Base-by-base conservation (phyloP, 2,329 filamentous ascomycete genomes). In the Aspergillus sp. region DNA sequence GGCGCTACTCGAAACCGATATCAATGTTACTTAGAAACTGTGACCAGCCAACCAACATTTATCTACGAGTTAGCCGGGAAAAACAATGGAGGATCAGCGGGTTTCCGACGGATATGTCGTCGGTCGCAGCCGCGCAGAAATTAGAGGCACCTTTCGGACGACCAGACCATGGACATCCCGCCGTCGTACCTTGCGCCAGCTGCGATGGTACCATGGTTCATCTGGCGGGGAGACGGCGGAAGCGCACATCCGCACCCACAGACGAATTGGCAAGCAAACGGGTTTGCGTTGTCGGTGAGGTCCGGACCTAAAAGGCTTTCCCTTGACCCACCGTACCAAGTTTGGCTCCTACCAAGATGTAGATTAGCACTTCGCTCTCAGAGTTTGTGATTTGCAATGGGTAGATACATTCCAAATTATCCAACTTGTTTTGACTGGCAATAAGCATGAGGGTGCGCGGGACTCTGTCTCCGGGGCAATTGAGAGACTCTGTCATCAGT, bases 61-160 rank as follows among this genome's bases (percentile, higher is more conserved):
- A 62, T 49, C 41, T 71, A 22, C 51, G 64, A 51, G 45, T 56
- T 22, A 45, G 56, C 41, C 47, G 47, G 1, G 64, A 68, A 28
- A 54, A 51, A 34, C 45, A 55, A 13, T 71, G 55, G 65, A 63
- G 63, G 30, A 67, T 69, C 28, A 59, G 63, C 13, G 63, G 65
- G 4, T 71, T 71, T 46, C 69, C 57, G 30, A 59, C 53, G 2
- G 65, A 23, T 43, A 19, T 68, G 13, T 52, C 25, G 9, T 64
- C 55, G 2, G 56, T 69, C 43, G 51, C 56, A 17, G 57, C 49
- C 19, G 45, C 34, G 7, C 50, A 69, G 50, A 48, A 56, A 23
- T 53, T 69, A 0, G 8, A 52, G 17, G 43, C 55, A 7, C 41
- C 53, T 13, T 69, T 71, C 64, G 55, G 66, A 41, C 56, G 53